Conservation (phyloP, 257 asterid species). For the Solanum corneliomulleri region DNA sequence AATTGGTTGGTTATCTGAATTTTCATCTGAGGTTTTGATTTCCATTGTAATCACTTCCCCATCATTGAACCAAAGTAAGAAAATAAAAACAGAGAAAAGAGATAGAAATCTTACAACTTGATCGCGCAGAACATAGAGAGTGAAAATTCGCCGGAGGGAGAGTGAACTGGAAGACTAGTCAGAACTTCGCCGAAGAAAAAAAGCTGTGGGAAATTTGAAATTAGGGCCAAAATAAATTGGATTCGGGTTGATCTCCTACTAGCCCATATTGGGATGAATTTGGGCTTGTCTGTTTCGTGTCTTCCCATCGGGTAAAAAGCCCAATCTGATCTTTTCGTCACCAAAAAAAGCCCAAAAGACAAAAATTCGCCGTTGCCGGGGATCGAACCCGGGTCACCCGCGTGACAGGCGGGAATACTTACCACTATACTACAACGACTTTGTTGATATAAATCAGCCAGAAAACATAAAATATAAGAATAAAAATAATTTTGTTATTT, state of each 20-base stretch:
- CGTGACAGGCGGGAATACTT: conserved; percentile 99
- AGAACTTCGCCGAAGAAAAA: not conserved
- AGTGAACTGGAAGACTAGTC: not conserved
- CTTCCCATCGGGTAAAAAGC: not conserved
- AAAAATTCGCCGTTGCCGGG: conserved; percentile 65
- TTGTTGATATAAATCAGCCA: not conserved
- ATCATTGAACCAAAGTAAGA: too few species aligned
- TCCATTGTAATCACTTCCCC: too few species aligned
- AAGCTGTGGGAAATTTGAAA: not conserved
- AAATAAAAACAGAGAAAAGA: not conserved
- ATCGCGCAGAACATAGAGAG: not conserved
- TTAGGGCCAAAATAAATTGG: not conserved
- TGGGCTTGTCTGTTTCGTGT: too few species aligned
- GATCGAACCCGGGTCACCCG: conserved; percentile 99
- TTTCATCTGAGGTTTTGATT: too few species aligned
- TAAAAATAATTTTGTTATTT: not conserved
- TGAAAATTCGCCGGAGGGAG: not conserved
- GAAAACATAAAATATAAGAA: rapidly evolving
- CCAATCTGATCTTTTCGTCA: not conserved
- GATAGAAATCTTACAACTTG: not conserved
- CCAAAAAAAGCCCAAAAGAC: not conserved
- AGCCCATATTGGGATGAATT: not conserved
- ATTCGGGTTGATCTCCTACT: not conserved
- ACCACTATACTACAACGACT: conserved; percentile 95
- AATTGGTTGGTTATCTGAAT: too few species aligned